phyloP scores from a whole-genome alignment of 345 rosid genomes.

The Barbarea vulgaris region DNA sequence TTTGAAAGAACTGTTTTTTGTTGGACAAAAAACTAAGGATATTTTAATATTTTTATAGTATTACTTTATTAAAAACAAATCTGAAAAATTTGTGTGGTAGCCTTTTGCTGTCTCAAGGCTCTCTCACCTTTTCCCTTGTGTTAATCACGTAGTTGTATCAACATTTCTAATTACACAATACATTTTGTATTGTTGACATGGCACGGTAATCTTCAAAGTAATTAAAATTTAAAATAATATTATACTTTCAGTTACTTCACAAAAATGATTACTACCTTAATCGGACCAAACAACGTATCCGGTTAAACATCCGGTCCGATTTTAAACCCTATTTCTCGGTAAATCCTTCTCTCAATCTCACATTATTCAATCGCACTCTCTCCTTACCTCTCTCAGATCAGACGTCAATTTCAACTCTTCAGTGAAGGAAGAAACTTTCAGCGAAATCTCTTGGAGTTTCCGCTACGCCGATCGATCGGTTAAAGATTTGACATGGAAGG shows the following conservation, averaged over 20 bases:
- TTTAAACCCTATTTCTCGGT: conserved; percentile 21
- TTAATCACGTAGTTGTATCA: neutral
- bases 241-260: neutral
- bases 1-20: too few species aligned
- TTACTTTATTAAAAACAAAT: neutral
- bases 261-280: neutral
- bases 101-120: neutral
- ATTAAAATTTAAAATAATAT: neutral
- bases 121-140: neutral
- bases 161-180: neutral
- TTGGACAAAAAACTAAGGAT: neutral
- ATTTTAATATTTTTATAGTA: neutral
- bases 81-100: neutral
- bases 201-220: neutral
- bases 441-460: neutral
- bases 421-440: conserved; percentile 23
- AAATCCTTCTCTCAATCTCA: conserved; percentile 1
- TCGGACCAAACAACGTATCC: conserved; percentile 2
- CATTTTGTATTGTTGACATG: neutral
- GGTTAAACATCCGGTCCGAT: conserved; percentile 25
- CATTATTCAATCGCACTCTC: conserved; percentile 32
- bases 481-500: conserved; percentile 50
- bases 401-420: conserved; percentile 39
- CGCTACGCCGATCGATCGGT: conserved; percentile 4
- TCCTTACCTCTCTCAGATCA: conserved; percentile 37